phyloP scores from a whole-genome alignment of 2,329 filamentous ascomycete species.

The Pseudocercospora pini-densiflorae region DNA sequence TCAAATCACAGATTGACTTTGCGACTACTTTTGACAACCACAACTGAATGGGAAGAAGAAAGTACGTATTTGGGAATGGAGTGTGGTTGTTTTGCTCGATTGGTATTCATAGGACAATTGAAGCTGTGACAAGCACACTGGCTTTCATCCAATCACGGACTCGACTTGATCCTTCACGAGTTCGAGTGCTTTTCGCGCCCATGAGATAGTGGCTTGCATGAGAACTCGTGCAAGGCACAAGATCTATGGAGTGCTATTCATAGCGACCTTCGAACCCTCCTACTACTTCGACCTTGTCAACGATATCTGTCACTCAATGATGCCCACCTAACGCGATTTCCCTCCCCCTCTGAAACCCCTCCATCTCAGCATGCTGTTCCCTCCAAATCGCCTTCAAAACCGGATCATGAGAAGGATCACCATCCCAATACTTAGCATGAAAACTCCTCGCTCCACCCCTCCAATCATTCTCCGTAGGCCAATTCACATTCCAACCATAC shows the following conservation, averaged over 20 bases:
- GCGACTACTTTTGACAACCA: neutral
- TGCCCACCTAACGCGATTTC: conserved; percentile 19
- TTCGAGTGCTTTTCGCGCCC: neutral
- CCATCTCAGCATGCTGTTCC: conserved; percentile 43
- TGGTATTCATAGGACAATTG: neutral
- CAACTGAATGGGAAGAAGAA: neutral
- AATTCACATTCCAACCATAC: conserved; percentile 47
- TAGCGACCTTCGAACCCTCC: too few relatives aligned
- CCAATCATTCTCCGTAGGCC: conserved; percentile 45
- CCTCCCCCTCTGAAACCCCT: conserved; percentile 41
- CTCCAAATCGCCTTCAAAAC: conserved; percentile 42
- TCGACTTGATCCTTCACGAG: neutral
- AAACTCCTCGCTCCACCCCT: conserved; percentile 42
- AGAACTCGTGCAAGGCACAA: too few relatives aligned
- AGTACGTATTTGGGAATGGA: neutral
- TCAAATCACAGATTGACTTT: neutral
- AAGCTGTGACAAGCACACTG: neutral
- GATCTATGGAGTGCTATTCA: too few relatives aligned
- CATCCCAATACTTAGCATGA: conserved; percentile 49
- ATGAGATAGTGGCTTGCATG: too few relatives aligned
- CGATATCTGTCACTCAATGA: neutral
- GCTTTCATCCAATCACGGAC: neutral
- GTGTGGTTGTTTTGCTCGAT: neutral
- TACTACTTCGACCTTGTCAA: too few relatives aligned
- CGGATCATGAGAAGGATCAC: conserved; percentile 41